Percentiles rank a stretch among this genome's conserved stretches.
Conservation (phyloP, 768 basidiomycete species). For the Wakefieldia striispora region DNA sequence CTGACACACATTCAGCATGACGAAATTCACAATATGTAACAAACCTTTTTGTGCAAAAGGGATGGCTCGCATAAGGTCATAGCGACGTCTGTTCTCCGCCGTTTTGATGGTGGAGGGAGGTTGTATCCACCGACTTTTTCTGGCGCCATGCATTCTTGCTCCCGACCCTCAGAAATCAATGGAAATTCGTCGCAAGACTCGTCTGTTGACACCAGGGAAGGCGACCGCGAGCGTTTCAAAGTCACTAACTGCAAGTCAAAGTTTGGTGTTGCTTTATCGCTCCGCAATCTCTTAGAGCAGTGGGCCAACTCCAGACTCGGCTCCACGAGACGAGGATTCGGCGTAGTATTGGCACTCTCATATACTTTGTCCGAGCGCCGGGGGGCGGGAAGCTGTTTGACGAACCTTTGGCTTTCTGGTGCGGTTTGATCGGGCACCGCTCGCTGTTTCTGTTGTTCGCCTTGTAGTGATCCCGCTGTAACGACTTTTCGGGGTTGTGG, state of each 20-base stretch:
- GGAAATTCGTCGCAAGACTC: constrained; percentile 38
- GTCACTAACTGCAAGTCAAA: constrained; percentile 51
- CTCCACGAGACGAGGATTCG: constrained; percentile 36
- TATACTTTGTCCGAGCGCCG: constrained; percentile 44
- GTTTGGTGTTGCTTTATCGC: constrained; percentile 35
- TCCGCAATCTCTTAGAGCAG: constrained; percentile 1
- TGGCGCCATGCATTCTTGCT: constrained; percentile 31
- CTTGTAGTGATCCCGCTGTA: neutral
- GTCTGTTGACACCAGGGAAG: constrained; percentile 18
- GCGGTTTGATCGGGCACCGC: neutral
- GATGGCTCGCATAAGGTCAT: neutral
- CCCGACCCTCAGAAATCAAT: constrained; percentile 30
- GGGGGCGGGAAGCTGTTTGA: constrained; percentile 28
- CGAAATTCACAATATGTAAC: neutral
- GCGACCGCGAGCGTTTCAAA: constrained; percentile 23
- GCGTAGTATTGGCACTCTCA: constrained; percentile 40
- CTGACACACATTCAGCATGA: constrained; percentile 12
- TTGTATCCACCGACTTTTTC: constrained; percentile 36
- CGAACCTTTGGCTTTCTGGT: constrained; percentile 19
- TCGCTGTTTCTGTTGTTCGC: constrained; percentile 2
- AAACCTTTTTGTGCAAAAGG: constrained; percentile 15
- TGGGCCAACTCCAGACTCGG: constrained; percentile 45
- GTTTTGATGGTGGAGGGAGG: constrained; percentile 17
- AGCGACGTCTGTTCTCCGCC: constrained; percentile 2
- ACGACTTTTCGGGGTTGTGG: neutral